Evolutionary conservation across 2,329 filamentous ascomycete species (phyloP), one percentile per base, ranked within the genome.

Genomic region (Waltergamsia citrina): DNA sequence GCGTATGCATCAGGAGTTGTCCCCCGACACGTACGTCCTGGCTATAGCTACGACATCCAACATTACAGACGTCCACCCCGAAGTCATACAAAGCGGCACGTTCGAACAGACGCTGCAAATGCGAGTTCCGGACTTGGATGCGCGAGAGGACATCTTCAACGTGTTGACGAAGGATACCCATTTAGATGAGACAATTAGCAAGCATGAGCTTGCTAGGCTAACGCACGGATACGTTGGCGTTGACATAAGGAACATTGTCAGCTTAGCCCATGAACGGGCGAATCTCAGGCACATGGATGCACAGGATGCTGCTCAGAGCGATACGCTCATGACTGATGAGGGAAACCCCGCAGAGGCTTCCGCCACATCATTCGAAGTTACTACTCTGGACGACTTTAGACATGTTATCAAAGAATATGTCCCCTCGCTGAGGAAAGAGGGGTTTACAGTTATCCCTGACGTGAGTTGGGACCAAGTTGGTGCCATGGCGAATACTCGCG

Each of bases 391-490:
- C 60, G 62, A 94, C 42, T 92, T 96, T 55, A 63, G 81, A 17
- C 64, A 67, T 2, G 88, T 87, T 3, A 69, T 95, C 4, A 75
- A 82, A 8, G 73, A 74, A 38, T 60, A 56, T 24, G 54, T 52
- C 0, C 62, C 62, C 74, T 94, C 41, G 73, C 85, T 52, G 77
- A 87, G 18, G 54, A 79, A 87, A 32, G 90, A 98, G 60, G 92
- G 92, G 30, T 98, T 98, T 57, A 87, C 86, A 10, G 92, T 86
- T 1, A 86, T 96, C 29, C 92, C 92, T 7, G 81, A 88, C 52
- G 90, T 92, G 5, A 94, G 86, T 1, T 98, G 92, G 86, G 69
- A 78, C 29, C 83, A 96, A 49, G 87, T 98, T 34, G 92, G 92
- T 38, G 90, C 90, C 6, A 71, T 98, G 11, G 63, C 74, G 29